Evolutionary conservation across 1,284 basidiomycete species (phyloP).

Genomic region (Heterobasidion occidentale): DNA sequence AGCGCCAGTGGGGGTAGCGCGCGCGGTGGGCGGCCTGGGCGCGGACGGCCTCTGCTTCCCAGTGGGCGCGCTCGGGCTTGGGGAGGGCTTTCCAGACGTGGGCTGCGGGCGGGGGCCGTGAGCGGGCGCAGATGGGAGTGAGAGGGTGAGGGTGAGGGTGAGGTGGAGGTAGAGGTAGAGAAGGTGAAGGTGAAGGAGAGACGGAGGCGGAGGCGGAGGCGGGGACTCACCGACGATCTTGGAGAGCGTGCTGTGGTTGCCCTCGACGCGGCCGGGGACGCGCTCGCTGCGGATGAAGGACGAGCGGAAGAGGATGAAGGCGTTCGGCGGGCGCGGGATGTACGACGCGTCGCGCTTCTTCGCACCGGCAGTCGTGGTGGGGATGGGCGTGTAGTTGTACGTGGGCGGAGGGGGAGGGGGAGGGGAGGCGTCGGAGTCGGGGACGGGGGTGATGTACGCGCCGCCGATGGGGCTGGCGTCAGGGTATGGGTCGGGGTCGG

Average conservation of each 20-base stretch:
- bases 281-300: conserved; percentile 77
- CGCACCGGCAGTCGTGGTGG: no score
- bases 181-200: neutral
- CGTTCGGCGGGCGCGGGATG: conserved; percentile 89
- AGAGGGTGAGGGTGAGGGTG: no score
- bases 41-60: conserved; percentile 67
- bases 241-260: conserved; percentile 68
- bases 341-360: conserved; percentile 51
- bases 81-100: conserved; percentile 57
- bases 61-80: conserved; percentile 54
- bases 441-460: conserved; percentile 5
- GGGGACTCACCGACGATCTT: conserved; percentile 30
- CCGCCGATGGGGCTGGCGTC: no score
- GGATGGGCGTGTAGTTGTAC: conserved; percentile 15
- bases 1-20: conserved; percentile 73
- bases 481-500: conserved; percentile 18
- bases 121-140: no score
- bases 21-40: conserved; percentile 74
- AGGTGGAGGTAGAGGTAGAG: neutral
- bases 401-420: conserved; percentile 13
- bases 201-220: no score
- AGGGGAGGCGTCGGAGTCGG: conserved; percentile 10
- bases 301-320: conserved; percentile 91
- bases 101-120: conserved; percentile 23
- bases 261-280: conserved; percentile 71